phyloP scores from a whole-genome alignment of 2,329 filamentous ascomycete species.

The Calycina herbarum region DNA sequence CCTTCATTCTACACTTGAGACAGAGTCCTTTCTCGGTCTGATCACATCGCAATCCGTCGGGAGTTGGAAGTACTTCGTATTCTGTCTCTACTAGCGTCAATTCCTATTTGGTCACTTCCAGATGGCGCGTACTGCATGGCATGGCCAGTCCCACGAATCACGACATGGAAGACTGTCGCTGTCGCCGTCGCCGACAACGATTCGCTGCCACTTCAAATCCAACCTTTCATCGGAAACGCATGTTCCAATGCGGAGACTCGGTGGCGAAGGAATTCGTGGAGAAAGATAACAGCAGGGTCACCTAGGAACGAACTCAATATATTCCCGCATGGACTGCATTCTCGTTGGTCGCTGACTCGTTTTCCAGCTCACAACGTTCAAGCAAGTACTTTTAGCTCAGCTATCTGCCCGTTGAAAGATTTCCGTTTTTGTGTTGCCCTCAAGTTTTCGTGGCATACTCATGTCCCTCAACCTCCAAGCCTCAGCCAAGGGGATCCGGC shows the following conservation, averaged over 20 bases:
- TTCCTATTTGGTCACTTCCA: constrained; percentile 1
- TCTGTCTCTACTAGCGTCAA: neutral
- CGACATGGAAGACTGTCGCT: neutral
- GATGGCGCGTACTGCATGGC: neutral
- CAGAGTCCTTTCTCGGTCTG: neutral
- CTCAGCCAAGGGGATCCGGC: neutral
- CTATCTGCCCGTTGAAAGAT: neutral
- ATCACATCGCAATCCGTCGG: neutral
- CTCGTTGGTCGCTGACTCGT: neutral
- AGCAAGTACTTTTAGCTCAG: neutral
- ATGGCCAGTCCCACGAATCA: neutral
- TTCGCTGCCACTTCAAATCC: neutral
- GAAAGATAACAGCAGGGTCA: neutral
- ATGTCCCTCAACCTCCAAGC: neutral
- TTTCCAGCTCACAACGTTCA: neutral
- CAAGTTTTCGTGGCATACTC: neutral
- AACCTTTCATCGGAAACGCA: too few relatives aligned
- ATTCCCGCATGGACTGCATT: too few relatives aligned
- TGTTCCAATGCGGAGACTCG: too few relatives aligned
- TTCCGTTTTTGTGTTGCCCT: neutral
- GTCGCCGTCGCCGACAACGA: neutral
- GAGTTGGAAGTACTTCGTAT: neutral
- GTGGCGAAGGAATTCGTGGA: neutral
- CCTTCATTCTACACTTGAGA: neutral
- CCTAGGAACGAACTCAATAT: too few relatives aligned